Evolutionary conservation across 2,329 filamentous ascomycete species (phyloP).

Genomic region (Fusarium sambucinum): DNA sequence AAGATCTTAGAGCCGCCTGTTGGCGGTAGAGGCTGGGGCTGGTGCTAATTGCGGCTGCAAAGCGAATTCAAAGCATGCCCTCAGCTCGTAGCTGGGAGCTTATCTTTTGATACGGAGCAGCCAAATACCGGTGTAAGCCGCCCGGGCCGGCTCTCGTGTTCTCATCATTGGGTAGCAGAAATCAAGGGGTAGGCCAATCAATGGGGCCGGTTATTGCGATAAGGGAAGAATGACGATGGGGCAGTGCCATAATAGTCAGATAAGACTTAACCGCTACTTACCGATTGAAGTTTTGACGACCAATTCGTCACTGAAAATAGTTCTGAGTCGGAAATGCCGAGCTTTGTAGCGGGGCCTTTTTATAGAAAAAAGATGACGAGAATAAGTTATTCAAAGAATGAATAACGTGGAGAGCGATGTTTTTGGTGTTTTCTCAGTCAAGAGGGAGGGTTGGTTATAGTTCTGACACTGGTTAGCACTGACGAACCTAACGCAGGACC

Average conservation of each 20-base stretch:
- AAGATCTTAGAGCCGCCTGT: conserved; percentile 34
- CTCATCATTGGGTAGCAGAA: conserved; percentile 38
- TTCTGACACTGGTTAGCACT: conserved; percentile 48
- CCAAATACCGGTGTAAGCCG: conserved; percentile 44
- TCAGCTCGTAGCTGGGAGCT: conserved; percentile 19
- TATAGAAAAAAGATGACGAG: conserved; percentile 1
- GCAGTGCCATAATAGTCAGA: conserved; percentile 31
- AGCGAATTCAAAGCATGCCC: conserved; percentile 3
- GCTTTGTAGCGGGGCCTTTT: conserved; percentile 20
- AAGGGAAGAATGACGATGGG: conserved; percentile 36
- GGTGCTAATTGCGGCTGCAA: conserved; percentile 30
- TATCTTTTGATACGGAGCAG: conserved; percentile 36
- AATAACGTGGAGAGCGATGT: conserved; percentile 24
- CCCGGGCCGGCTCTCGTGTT: conserved; percentile 48
- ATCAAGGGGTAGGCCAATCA: conserved; percentile 40
- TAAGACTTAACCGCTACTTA: conserved; percentile 42
- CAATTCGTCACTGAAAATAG: conserved; percentile 40
- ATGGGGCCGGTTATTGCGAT: conserved; percentile 31
- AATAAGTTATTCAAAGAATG: conserved; percentile 18
- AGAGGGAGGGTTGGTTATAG: conserved; percentile 41
- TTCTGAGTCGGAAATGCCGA: conserved; percentile 46
- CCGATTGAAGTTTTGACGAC: conserved; percentile 39
- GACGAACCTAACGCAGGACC: conserved; percentile 33
- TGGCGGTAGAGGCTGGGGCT: conserved; percentile 15
- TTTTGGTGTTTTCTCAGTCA: conserved; percentile 36